Percentiles rank a stretch among this genome's conserved stretches.
These are phyloP conservation scores for Plantago major DNA, from an alignment of 257 asterid species.

Conservation along the genomic window DNA sequence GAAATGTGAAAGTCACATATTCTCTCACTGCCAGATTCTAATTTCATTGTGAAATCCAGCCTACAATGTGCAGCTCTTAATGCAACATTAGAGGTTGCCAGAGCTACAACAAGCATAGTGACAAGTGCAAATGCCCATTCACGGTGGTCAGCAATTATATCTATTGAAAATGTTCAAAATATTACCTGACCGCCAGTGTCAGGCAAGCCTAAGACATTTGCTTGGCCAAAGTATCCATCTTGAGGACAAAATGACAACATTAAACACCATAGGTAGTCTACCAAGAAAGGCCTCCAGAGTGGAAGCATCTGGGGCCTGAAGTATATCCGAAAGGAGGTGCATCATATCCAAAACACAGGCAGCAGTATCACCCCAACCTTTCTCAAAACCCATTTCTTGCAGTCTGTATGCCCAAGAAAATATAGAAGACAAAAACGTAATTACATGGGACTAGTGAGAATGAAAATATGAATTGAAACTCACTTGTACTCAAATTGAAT, in stretches of 20 bases:
- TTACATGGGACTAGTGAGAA: not conserved
- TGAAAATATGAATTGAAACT: conserved; percentile 22
- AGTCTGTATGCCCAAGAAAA: conserved; percentile 40
- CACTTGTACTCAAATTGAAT: conserved; percentile 74
- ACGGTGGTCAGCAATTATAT: not conserved
- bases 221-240: conserved; percentile 99
- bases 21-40: no score
- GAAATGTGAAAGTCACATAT: not conserved
- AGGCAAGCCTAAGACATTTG: conserved; percentile 94
- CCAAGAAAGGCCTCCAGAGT: conserved; percentile 87
- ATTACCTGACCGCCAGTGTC: conserved; percentile 99
- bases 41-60: no score
- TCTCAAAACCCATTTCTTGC: conserved; percentile 97
- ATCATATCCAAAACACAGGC: conserved; percentile 63
- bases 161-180: not conserved
- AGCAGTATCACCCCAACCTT: conserved; percentile 98
- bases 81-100: not conserved
- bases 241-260: conserved; percentile 79
- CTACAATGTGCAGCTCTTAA: no score
- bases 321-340: conserved; percentile 88
- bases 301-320: conserved; percentile 94
- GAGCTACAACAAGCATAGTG: no score
- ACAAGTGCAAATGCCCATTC: no score
- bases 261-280: conserved; percentile 91
- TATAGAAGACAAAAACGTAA: not conserved